Evolutionary conservation across 2,329 filamentous ascomycete species (phyloP).

Genomic region (Scopulariopsis brevicaulis): DNA sequence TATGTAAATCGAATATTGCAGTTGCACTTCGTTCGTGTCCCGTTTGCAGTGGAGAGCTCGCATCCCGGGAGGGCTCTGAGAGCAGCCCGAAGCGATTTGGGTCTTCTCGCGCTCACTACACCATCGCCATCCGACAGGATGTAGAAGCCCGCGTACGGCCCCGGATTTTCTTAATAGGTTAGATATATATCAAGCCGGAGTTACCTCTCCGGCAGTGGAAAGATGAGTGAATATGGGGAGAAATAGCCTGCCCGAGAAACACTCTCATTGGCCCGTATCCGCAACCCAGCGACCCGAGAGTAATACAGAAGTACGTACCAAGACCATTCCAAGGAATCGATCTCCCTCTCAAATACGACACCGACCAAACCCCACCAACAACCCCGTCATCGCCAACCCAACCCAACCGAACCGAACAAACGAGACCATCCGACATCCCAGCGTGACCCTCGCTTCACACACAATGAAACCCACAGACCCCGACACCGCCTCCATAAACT

Average conservation of each 20-base stretch:
- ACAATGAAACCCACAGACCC: not conserved
- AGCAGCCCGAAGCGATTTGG: too few relatives aligned
- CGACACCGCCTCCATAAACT: conserved; percentile 1
- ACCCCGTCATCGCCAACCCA: not conserved
- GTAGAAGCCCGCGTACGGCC: too few relatives aligned
- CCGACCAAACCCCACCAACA: not conserved
- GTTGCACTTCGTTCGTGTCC: too few relatives aligned
- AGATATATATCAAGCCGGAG: too few relatives aligned
- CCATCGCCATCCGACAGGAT: too few relatives aligned
- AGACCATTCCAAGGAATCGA: not conserved
- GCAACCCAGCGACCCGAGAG: too few relatives aligned
- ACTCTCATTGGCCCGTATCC: not conserved
- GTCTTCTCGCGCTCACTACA: too few relatives aligned
- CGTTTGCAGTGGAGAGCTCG: too few relatives aligned
- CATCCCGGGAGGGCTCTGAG: too few relatives aligned
- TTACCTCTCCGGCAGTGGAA: too few relatives aligned
- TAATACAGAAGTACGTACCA: not conserved
- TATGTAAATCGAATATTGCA: too few relatives aligned
- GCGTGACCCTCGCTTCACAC: not conserved
- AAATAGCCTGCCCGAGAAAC: not conserved
- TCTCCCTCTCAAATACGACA: not conserved
- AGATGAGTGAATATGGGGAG: not conserved
- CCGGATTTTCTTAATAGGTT: too few relatives aligned
- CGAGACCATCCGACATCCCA: not conserved
- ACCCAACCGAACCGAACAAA: not conserved